phyloP scores from a whole-genome alignment of 2,329 filamentous ascomycete species.

The Pseudocercospora pini-densiflorae region DNA sequence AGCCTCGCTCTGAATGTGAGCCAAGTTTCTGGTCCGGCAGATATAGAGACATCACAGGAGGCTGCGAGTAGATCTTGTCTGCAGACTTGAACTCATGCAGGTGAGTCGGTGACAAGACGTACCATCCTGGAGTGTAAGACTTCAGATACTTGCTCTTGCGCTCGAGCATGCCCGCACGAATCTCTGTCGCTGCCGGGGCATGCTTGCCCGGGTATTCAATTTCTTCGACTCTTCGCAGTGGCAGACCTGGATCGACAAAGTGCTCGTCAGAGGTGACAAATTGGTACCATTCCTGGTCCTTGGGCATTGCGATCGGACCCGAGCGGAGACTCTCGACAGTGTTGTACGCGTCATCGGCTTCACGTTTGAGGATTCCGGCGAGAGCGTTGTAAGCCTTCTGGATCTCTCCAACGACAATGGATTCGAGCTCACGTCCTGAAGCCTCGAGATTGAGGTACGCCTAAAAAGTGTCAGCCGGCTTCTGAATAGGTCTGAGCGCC shows the following conservation, averaged over 20 bases:
- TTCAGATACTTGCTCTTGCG: constrained; percentile 99
- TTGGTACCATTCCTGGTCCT: constrained; percentile 86
- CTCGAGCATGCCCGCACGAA: constrained; percentile 88
- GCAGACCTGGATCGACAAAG: constrained; percentile 82
- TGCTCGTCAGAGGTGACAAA: constrained; percentile 83
- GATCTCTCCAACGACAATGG: constrained; percentile 95
- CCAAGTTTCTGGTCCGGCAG: constrained; percentile 94
- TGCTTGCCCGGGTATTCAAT: constrained; percentile 92
- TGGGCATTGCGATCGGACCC: constrained; percentile 89
- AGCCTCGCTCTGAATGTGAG: constrained; percentile 80
- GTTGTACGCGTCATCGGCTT: constrained; percentile 79
- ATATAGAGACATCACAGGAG: constrained; percentile 94
- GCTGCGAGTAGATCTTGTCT: constrained; percentile 79
- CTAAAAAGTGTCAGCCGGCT: constrained; percentile 50
- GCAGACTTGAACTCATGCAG: constrained; percentile 99
- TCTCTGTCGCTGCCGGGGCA: constrained; percentile 80
- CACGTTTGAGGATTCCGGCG: constrained; percentile 86
- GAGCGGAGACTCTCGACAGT: constrained; percentile 79
- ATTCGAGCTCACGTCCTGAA: constrained; percentile 92
- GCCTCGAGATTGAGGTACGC: constrained; percentile 93
- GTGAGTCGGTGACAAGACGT: constrained; percentile 93
- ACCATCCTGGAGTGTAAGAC: constrained; percentile 96
- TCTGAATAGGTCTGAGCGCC: neutral
- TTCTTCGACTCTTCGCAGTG: constrained; percentile 76
- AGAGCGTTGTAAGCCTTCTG: constrained; percentile 98